Evolutionary conservation across 78 protist species (phyloP).

Genomic region (Cavenderia fasciculata): DNA sequence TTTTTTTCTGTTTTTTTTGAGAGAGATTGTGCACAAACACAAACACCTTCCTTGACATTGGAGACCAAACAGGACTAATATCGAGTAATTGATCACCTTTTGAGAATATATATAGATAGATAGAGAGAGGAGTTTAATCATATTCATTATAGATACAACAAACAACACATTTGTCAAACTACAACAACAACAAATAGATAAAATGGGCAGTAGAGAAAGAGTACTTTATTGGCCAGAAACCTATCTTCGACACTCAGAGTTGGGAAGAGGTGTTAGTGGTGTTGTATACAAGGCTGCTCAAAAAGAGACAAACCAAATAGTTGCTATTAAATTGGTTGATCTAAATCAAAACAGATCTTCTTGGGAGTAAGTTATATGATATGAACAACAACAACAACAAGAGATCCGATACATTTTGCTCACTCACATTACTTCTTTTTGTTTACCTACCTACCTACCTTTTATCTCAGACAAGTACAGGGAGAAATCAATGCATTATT

Average conservation of each 20-base stretch:
- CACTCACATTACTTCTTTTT: neutral
- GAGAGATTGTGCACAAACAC: too few species aligned
- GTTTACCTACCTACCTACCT: neutral
- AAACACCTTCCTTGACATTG: too few species aligned
- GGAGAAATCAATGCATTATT: slow-evolving; percentile 65
- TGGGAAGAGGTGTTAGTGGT: slow-evolving; percentile 72
- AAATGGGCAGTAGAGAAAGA: slow-evolving; percentile 22
- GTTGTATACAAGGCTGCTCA: slow-evolving; percentile 45
- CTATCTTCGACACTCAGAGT: slow-evolving; percentile 13
- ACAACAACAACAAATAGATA: too few species aligned
- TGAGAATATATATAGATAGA: too few species aligned
- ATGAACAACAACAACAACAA: neutral
- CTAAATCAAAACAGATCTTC: slow-evolving; percentile 38
- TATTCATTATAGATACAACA: too few species aligned
- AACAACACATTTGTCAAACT: too few species aligned
- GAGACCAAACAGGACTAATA: too few species aligned
- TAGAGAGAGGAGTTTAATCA: too few species aligned
- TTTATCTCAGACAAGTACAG: slow-evolving; percentile 43
- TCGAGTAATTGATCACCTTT: too few species aligned
- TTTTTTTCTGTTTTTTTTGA: too few species aligned
- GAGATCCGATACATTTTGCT: neutral
- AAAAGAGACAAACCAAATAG: slow-evolving; percentile 41
- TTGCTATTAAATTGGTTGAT: slow-evolving; percentile 66
- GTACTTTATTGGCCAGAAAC: slow-evolving; percentile 60
- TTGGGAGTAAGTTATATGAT: slow-evolving; percentile 34